Base-by-base conservation (phyloP, 169 alveolate genomes). In the Eimeria necatrix region DNA sequence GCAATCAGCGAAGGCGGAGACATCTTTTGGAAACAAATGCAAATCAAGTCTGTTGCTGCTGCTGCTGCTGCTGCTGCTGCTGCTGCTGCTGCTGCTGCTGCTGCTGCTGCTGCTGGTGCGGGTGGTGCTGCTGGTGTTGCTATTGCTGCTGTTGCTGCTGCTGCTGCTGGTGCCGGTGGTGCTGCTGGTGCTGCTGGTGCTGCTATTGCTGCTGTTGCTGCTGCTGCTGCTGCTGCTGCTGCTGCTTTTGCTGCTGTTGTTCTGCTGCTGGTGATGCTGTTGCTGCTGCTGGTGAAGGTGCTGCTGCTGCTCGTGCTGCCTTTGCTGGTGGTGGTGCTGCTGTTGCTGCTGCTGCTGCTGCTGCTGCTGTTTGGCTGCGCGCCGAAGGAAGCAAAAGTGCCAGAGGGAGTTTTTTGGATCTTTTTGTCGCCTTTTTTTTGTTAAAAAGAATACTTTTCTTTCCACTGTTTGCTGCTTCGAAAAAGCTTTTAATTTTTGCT, bases 1-100 rank as follows among this genome's bases (percentile, higher is more conserved):
- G 96, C 97, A 14, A 85, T 96, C 78, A 94, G 92, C 64, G 96
- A 96, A 83, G 97, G 97, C 16, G 97, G 97, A 18, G 96, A 96
- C 61, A 71, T 96, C 32, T 96, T 95, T 88, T 96, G 97, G 97
- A 95, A 95, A 52, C 97, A 96, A 61, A 60, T 96, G 59, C 95
- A 92, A 73, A 96, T 95, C 48, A 91, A 94, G 96, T 92, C 94
- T 78, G 61, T 32, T 76, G 59, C 87, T 14, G 87, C 87, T 18
- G 87, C 26, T 20, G 49, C 64, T 22, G 59, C 73, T 16, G 24
- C 22, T 61, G 73, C 73, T 61, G 73, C 32, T 61, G 73, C 73
- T 61, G 73, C 1, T 61, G 73, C 73, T 61, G 73, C 73, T 61
- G 73, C 2, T 61, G 73, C 7, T 4, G 73, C 22, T 61, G 73